Percentiles rank a stretch among this genome's conserved stretches.
Conservation (phyloP, 2,329 filamentous ascomycete genomes). For the Volutella citrinella region DNA sequence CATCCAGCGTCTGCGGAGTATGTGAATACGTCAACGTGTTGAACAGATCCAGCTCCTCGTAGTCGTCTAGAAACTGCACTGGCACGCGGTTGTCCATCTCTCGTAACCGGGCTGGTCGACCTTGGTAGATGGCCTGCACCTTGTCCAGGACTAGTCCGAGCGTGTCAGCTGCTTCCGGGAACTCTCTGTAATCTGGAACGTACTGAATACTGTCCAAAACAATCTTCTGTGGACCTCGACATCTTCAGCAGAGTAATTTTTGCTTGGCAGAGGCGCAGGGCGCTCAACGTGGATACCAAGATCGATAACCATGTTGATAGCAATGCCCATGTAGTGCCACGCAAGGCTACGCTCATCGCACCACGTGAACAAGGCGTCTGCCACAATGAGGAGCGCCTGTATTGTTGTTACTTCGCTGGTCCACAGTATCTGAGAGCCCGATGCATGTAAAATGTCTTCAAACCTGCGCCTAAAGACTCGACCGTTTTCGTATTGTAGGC, state of each 20-base stretch:
- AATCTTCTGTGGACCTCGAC: slow-evolving; percentile 42
- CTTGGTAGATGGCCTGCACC: slow-evolving; percentile 51
- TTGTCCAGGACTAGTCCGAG: slow-evolving; percentile 41
- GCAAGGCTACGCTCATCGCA: too few relatives aligned
- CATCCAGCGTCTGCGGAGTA: slow-evolving; percentile 26
- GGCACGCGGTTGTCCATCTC: slow-evolving; percentile 42
- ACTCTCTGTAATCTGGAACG: accelerated
- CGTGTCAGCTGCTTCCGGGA: not conserved
- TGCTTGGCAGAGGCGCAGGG: too few relatives aligned
- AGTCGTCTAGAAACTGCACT: slow-evolving; percentile 43
- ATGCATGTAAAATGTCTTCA: too few relatives aligned
- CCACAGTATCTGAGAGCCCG: too few relatives aligned
- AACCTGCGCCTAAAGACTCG: too few relatives aligned
- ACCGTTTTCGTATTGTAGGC: too few relatives aligned
- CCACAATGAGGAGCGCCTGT: too few relatives aligned
- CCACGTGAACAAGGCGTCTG: too few relatives aligned
- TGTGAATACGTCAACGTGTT: slow-evolving; percentile 37
- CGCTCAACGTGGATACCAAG: too few relatives aligned
- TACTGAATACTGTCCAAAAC: slow-evolving; percentile 20
- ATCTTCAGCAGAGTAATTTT: slow-evolving; percentile 38
- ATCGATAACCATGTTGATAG: too few relatives aligned
- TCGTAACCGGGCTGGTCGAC: slow-evolving; percentile 43
- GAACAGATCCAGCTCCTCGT: slow-evolving; percentile 50
- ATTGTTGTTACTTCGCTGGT: too few relatives aligned
- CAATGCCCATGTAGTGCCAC: too few relatives aligned